Conservation (phyloP, 768 basidiomycete species). For the Leccinum subgranulosum region DNA sequence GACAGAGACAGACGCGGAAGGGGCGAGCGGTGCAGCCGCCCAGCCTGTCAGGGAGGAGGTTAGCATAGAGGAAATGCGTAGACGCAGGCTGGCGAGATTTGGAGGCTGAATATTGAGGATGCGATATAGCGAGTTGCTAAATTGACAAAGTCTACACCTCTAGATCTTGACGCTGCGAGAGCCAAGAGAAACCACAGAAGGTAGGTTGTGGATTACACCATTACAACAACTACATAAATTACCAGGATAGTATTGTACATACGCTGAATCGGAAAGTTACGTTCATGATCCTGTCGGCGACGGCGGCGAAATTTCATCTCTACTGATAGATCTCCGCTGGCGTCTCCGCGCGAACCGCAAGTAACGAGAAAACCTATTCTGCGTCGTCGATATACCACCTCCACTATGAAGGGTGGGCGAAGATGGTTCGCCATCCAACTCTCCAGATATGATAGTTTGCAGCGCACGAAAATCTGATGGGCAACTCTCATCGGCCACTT, state of each 20-base stretch:
- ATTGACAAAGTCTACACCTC: background rate
- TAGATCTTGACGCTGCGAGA: background rate
- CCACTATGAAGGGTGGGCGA: constrained; percentile 11
- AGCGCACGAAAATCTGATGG: constrained; percentile 56
- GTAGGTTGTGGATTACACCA: background rate
- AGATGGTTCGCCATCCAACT: constrained; percentile 16
- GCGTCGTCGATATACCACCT: constrained; percentile 14
- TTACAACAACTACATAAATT: background rate
- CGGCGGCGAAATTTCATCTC: constrained; percentile 26
- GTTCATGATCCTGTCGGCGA: constrained; percentile 7
- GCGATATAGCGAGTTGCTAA: background rate
- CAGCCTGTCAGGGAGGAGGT: constrained; percentile 34
- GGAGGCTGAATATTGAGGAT: constrained; percentile 36
- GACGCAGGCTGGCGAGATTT: constrained; percentile 62
- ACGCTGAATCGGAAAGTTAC: background rate
- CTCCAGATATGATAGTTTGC: constrained; percentile 51
- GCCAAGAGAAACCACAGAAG: too few relatives aligned
- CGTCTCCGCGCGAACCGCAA: constrained; percentile 50
- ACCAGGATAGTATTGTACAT: background rate
- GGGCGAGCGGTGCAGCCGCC: background rate
- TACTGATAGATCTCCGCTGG: constrained; percentile 39
- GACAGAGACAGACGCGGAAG: constrained; percentile 33
- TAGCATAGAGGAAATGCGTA: constrained; percentile 65
- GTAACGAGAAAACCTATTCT: constrained; percentile 56
- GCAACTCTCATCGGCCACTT: background rate